Evolutionary conservation across 1,139 yeast species (phyloP).

Genomic region (Candida mesenterica): DNA sequence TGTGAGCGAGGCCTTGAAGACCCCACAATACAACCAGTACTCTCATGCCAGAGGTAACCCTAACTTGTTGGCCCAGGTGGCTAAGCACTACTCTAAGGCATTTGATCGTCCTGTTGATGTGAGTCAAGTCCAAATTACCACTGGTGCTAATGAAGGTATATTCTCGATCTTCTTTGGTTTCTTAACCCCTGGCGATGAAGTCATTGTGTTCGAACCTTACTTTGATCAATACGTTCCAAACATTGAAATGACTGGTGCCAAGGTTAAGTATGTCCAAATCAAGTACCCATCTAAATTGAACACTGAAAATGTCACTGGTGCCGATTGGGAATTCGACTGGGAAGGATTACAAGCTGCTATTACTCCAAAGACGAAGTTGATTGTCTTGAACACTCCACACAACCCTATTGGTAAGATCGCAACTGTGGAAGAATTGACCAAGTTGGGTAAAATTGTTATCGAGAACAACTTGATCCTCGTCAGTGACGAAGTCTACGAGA

Average conservation of each 20-base stretch:
- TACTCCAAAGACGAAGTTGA: conserved; percentile 72
- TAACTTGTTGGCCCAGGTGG: conserved; percentile 63
- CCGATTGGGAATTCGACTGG: conserved; percentile 87
- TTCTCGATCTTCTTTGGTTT: conserved; percentile 82
- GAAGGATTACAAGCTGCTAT: conserved; percentile 69
- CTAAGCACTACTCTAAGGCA: conserved; percentile 66
- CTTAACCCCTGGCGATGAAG: conserved; percentile 87
- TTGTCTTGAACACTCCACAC: conserved; percentile 91
- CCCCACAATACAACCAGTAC: conserved; percentile 81
- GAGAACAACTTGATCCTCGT: conserved; percentile 77
- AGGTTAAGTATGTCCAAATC: conserved; percentile 78
- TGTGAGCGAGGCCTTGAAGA: conserved; percentile 70
- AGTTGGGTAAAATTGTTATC: conserved; percentile 79
- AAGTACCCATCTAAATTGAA: conserved; percentile 79
- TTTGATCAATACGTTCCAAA: conserved; percentile 95
- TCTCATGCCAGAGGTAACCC: conserved; percentile 91
- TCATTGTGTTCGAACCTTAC: conserved; percentile 94
- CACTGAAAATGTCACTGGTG: conserved; percentile 64
- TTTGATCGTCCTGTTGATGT: conserved; percentile 59
- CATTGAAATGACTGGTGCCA: conserved; percentile 91
- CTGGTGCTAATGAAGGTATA: conserved; percentile 98
- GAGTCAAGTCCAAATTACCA: conserved; percentile 77
- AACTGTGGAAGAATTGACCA: conserved; percentile 65
- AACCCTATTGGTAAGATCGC: conserved; percentile 94
- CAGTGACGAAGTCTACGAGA: conserved; percentile 94